Percentiles rank a stretch among this genome's conserved stretches.
These are phyloP conservation scores for Cordyceps cateniannulata DNA, from an alignment of 2,329 filamentous ascomycete genomes.

Conservation along the genomic window DNA sequence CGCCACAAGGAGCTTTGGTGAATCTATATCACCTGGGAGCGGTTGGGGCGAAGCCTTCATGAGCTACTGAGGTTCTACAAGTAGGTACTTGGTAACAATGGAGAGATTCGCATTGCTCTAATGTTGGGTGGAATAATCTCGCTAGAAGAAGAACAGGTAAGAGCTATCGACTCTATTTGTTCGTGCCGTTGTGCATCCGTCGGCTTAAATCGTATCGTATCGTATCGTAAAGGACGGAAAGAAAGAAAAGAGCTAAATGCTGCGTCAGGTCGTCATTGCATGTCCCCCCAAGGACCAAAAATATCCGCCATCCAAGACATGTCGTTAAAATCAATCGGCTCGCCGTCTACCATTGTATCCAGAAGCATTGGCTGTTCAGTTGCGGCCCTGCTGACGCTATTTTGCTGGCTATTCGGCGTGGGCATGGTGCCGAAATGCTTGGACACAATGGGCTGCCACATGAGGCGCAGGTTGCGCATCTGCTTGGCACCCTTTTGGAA, in stretches of 20 bases:
- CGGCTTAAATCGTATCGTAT: conserved; percentile 1
- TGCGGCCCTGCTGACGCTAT: conserved; percentile 4
- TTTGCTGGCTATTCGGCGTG: conserved; percentile 22
- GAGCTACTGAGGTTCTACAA: no score
- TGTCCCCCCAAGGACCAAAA: conserved; percentile 33
- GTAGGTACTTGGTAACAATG: no score
- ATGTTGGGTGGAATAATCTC: no score
- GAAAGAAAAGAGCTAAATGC: neutral
- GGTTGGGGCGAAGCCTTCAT: no score
- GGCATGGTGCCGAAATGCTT: conserved; percentile 24
- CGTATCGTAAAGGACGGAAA: neutral
- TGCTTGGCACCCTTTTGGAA: conserved; percentile 30
- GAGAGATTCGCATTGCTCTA: no score
- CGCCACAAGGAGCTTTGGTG: no score
- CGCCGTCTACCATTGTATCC: conserved; percentile 15
- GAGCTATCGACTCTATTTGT: neutral
- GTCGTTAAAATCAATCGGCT: conserved; percentile 28
- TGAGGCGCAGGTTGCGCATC: conserved; percentile 26
- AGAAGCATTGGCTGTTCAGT: conserved; percentile 15
- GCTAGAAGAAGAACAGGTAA: no score
- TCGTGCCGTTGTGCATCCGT: neutral
- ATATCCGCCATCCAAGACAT: conserved; percentile 32
- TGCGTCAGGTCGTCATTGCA: conserved; percentile 16
- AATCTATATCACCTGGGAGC: no score
- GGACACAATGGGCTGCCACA: conserved; percentile 30